These are phyloP conservation scores for Cucurbita pepo DNA, from an alignment of 306 rosid genomes.

Conservation along the genomic window DNA sequence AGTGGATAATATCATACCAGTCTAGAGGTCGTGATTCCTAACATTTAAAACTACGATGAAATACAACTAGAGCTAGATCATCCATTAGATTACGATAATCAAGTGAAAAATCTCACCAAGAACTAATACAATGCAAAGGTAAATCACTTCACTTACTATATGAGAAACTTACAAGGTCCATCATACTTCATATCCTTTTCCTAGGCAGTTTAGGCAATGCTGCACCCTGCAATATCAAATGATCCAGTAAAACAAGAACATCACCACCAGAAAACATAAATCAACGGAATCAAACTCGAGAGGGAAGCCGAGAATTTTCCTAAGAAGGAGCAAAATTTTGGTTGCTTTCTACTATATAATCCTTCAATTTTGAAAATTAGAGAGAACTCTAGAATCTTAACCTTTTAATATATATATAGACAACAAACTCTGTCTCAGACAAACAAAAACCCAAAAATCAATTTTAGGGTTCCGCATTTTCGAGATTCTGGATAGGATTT, in stretches of 20 bases:
- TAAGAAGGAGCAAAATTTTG: neutral
- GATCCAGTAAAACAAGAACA: neutral
- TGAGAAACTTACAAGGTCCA: slow-evolving; percentile 4
- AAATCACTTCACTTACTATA: neutral
- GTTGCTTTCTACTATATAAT: neutral
- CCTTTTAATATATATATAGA: neutral
- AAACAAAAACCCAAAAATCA: neutral
- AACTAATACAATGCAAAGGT: neutral
- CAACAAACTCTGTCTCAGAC: neutral
- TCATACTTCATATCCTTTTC: slow-evolving; percentile 61
- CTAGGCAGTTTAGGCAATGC: slow-evolving; percentile 71
- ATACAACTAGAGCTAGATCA: neutral
- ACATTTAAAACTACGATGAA: no score
- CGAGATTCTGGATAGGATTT: neutral
- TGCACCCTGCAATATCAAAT: slow-evolving; percentile 53
- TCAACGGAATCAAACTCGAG: neutral
- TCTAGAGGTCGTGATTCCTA: no score
- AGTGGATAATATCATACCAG: no score
- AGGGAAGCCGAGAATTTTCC: neutral
- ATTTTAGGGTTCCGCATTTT: neutral
- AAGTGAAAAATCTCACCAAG: neutral
- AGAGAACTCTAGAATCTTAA: neutral
- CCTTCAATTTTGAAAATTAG: neutral
- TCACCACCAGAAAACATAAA: neutral
- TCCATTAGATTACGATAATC: neutral